These are phyloP conservation scores for Testicularia cyperi DNA, from an alignment of 1,284 basidiomycete species.

Conservation along the genomic window DNA sequence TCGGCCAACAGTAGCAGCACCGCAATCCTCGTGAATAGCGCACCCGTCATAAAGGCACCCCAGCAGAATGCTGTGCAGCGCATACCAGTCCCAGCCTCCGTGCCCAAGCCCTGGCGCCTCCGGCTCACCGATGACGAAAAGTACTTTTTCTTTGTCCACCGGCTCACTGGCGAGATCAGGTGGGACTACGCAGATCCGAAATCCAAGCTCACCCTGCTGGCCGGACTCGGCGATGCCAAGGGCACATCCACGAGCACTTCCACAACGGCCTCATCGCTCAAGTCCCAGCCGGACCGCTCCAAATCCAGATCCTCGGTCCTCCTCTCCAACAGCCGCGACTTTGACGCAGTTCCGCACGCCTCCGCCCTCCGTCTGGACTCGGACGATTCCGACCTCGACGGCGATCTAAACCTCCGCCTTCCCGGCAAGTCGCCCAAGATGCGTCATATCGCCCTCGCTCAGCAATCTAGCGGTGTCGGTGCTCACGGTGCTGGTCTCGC, in stretches of 20 bases:
- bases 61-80: slow-evolving; percentile 24
- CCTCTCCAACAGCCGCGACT: not conserved
- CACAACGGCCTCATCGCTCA: slow-evolving; percentile 4
- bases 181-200: slow-evolving; percentile 33
- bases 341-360: slow-evolving; percentile 1
- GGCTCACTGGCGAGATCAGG: slow-evolving; percentile 30
- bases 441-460: not conserved
- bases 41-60: slow-evolving; percentile 20
- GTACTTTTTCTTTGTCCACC: slow-evolving; percentile 40
- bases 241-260: not conserved
- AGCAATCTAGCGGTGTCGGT: too few species aligned
- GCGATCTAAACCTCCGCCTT: slow-evolving; percentile 18
- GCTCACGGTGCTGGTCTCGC: slow-evolving; percentile 1
- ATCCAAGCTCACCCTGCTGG: slow-evolving; percentile 35
- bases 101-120: slow-evolving; percentile 38
- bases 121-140: slow-evolving; percentile 39
- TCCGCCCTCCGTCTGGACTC: slow-evolving; percentile 26
- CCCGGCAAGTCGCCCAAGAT: slow-evolving; percentile 33
- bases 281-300: not conserved
- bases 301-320: too few species aligned
- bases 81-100: slow-evolving; percentile 25
- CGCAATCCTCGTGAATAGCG: slow-evolving; percentile 27
- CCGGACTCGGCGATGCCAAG: slow-evolving; percentile 6
- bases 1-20: slow-evolving; percentile 22
- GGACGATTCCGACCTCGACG: slow-evolving; percentile 35